Evolutionary conservation across 2,329 filamentous ascomycete species (phyloP).

Genomic region (Thielaviopsis ethacetica): DNA sequence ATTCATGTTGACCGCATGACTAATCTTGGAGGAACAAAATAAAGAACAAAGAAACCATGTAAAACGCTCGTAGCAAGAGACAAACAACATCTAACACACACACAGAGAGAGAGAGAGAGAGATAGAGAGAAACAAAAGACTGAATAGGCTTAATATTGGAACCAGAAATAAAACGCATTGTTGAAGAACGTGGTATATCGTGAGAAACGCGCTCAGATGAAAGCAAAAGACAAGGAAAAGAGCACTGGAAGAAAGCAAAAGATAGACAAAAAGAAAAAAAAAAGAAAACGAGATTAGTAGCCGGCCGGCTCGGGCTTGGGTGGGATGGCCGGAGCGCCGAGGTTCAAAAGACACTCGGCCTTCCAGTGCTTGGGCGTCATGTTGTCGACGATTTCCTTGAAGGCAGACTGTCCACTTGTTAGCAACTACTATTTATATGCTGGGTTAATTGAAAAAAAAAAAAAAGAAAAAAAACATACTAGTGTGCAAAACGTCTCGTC

Average conservation of each 20-base stretch:
- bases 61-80: no score
- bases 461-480: constrained; percentile 29
- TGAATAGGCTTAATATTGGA: not conserved
- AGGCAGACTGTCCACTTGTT: constrained; percentile 45
- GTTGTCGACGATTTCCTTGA: constrained; percentile 83
- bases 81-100: no score
- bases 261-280: not conserved
- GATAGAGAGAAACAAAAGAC: not conserved
- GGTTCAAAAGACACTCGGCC: constrained; percentile 31
- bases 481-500: constrained; percentile 85
- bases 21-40: no score
- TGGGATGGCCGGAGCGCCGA: constrained; percentile 28
- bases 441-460: constrained; percentile 9
- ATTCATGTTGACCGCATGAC: no score
- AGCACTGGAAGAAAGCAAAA: not conserved
- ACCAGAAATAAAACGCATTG: not conserved
- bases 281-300: constrained; percentile 19
- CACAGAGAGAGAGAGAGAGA: not conserved
- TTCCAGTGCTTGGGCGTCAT: constrained; percentile 73
- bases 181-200: not conserved
- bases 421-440: not conserved
- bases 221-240: not conserved
- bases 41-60: no score
- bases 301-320: constrained; percentile 35
- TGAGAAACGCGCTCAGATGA: not conserved